A percentile compares a stretch with the other conserved stretches of the same genome.
Evolutionary conservation across 331 rosid species (phyloP).

Genomic region (Acacia pycnantha): DNA sequence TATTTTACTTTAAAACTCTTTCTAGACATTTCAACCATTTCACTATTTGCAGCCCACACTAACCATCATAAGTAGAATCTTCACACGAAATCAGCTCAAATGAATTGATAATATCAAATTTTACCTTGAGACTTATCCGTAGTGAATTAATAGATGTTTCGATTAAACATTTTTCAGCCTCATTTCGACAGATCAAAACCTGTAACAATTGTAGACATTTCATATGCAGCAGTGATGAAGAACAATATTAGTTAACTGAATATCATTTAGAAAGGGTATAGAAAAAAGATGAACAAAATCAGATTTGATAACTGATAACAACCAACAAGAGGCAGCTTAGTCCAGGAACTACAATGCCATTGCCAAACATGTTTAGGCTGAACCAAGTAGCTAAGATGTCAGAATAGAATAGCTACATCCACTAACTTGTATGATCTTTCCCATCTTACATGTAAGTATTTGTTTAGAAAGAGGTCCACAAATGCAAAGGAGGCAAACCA

Average conservation of each 20-base stretch:
- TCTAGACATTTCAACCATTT: not conserved
- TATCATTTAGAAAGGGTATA: not conserved
- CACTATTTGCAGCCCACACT: not conserved
- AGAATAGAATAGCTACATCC: not conserved
- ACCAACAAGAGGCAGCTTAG: conserved; percentile 1
- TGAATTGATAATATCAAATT: not conserved
- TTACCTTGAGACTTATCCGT: conserved; percentile 95
- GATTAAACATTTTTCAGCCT: conserved; percentile 89
- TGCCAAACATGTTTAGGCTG: conserved; percentile 7
- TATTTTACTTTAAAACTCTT: not conserved
- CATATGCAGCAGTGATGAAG: conserved; percentile 7
- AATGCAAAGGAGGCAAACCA: conserved; percentile 9
- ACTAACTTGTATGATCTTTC: conserved; percentile 2
- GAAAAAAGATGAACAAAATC: not conserved
- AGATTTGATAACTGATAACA: not conserved
- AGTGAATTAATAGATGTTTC: conserved; percentile 95
- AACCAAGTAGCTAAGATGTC: not conserved
- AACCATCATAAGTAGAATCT: conserved; percentile 5
- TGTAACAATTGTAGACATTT: conserved; percentile 37
- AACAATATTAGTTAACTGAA: not conserved
- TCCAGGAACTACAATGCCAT: conserved; percentile 9
- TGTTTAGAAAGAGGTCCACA: not conserved
- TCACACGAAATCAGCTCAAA: conserved; percentile 24
- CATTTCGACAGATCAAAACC: conserved; percentile 94
- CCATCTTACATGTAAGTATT: not conserved